Percentiles rank a stretch among this genome's conserved stretches.
These are phyloP conservation scores for Leptomonas seymouri DNA, from an alignment of 208 protist species.

Conservation along the genomic window DNA sequence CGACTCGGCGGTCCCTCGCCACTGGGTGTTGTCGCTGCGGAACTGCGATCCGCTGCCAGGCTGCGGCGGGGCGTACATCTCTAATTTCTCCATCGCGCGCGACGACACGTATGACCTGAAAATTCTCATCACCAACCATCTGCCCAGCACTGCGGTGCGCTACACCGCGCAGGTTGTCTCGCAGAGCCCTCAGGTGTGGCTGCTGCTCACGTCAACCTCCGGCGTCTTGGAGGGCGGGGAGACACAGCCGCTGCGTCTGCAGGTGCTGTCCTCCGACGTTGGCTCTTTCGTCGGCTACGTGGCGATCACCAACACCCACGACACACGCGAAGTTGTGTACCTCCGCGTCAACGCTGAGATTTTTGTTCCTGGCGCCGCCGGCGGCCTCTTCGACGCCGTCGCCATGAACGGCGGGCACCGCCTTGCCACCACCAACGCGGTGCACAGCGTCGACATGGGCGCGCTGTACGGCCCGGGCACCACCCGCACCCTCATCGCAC, in stretches of 20 bases:
- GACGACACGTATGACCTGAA: slow-evolving; percentile 66
- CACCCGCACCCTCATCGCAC: slow-evolving; percentile 54
- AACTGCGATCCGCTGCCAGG: slow-evolving; percentile 58
- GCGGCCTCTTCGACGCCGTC: slow-evolving; percentile 82
- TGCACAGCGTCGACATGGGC: slow-evolving; percentile 60
- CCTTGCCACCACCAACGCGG: slow-evolving; percentile 44
- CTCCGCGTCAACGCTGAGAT: slow-evolving; percentile 80
- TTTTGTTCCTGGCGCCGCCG: slow-evolving; percentile 64
- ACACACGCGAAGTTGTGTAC: slow-evolving; percentile 69
- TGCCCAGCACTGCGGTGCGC: slow-evolving; percentile 50
- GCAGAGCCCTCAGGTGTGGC: slow-evolving; percentile 82
- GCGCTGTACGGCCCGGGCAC: slow-evolving; percentile 74
- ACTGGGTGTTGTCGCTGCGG: slow-evolving; percentile 57
- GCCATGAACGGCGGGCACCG: slow-evolving; percentile 52
- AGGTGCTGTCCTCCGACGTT: slow-evolving; percentile 70
- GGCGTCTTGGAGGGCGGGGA: slow-evolving; percentile 63
- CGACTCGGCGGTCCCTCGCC: slow-evolving; percentile 18
- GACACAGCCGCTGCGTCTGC: slow-evolving; percentile 74
- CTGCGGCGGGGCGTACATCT: slow-evolving; percentile 59
- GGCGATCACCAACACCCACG: slow-evolving; percentile 64
- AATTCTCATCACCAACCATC: slow-evolving; percentile 73
- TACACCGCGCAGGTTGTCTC: slow-evolving; percentile 74
- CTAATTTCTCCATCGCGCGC: slow-evolving; percentile 66
- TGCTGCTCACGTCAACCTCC: slow-evolving; percentile 52
- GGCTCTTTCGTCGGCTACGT: slow-evolving; percentile 85